Conservation (phyloP, 129 eudicot genomes). For the Saussurea involucrata region DNA sequence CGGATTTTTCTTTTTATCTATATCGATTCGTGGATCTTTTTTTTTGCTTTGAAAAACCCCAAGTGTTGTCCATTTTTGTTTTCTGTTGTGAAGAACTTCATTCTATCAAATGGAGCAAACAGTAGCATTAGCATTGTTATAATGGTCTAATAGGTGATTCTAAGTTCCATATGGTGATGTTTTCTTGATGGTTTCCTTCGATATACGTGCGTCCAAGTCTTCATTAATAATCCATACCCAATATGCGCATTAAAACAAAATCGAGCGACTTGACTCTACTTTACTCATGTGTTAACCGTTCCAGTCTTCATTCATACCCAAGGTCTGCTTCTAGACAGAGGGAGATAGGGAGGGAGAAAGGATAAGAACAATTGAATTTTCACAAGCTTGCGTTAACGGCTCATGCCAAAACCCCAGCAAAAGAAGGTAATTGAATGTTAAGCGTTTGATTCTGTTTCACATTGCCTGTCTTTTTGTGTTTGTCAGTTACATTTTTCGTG, state of each 20-base stretch:
- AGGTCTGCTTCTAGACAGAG: slow-evolving; percentile 11
- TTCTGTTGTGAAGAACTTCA: background rate
- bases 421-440: slow-evolving; percentile 4
- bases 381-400: background rate
- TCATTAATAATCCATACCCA: background rate
- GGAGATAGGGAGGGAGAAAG: slow-evolving; percentile 14
- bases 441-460: background rate
- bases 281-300: background rate
- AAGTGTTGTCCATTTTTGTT: background rate
- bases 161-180: slow-evolving; percentile 1
- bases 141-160: background rate
- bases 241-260: slow-evolving; percentile 1
- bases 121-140: background rate
- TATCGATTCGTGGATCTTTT: slow-evolving; percentile 1
- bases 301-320: background rate
- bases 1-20: background rate
- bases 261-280: slow-evolving; percentile 12
- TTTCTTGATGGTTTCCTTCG: background rate
- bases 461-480: background rate
- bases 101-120: background rate
- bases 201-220: background rate
- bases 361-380: background rate
- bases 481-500: background rate
- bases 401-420: background rate
- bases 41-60: background rate